Conservation (phyloP, 768 basidiomycete genomes). For the Trametes meyenii region DNA sequence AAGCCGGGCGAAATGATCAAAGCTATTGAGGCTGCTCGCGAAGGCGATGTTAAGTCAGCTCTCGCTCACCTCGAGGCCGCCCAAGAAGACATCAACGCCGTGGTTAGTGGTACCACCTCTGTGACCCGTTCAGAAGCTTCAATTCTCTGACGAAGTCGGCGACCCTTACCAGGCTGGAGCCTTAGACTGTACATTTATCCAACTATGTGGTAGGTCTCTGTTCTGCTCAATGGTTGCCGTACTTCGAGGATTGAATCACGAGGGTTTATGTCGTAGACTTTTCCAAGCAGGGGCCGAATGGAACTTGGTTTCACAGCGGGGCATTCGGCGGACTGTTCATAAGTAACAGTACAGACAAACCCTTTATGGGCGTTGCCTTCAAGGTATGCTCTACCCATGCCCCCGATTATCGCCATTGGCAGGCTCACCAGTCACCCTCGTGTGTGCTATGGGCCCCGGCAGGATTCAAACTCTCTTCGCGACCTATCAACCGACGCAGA, state of each 20-base stretch:
- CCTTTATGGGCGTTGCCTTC: constrained; percentile 10
- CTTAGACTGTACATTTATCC: constrained; percentile 5
- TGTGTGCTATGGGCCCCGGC: too few species aligned
- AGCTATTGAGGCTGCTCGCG: background rate
- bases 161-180: background rate
- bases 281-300: background rate
- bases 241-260: background rate
- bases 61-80: background rate
- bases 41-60: background rate
- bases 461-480: background rate
- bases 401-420: background rate
- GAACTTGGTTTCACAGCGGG: background rate
- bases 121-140: background rate
- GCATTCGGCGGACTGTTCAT: constrained; percentile 8
- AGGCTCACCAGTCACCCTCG: background rate
- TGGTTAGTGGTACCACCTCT: background rate
- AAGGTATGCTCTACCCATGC: background rate
- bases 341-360: constrained; percentile 8
- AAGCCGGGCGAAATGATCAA: background rate
- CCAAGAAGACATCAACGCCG: constrained; percentile 5
- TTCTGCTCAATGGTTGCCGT: background rate
- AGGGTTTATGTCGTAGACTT: background rate
- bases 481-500: background rate
- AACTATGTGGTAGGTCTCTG: constrained; percentile 9
- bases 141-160: background rate